Base-by-base conservation (phyloP, 495 filamentous ascomycete genomes). In the Zalerion maritima region DNA sequence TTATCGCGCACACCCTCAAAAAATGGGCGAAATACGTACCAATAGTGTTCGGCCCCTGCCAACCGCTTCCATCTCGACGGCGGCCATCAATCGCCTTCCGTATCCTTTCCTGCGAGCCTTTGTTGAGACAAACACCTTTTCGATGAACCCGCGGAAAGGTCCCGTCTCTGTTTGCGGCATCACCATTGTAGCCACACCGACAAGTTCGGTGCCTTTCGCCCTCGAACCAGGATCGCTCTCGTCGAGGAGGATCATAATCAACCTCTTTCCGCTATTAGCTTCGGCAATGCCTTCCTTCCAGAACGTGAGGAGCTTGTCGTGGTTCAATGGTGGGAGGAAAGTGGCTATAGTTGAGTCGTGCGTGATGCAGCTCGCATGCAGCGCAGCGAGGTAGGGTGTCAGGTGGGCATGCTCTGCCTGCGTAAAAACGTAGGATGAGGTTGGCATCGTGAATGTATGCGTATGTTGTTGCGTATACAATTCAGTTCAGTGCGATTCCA, bases 201-300 rank as follows among this genome's bases (percentile, higher is more conserved):
- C 47, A 4, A 57, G 32, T 16, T 58, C 49, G 9, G 46, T 32
- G 0, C 56, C 51, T 22, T 26, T 18, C 14, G 47, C 31, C 37
- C 47, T 46, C 22, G 33, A 38, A 2, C 35, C 38, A 5, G 41
- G 41, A 1, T 39, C 36, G 5, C 31, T 32, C 19, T 49, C 40
- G 31, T 49, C 45, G 6, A 51, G 28, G 6, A 55, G 37, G 13
- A 58, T 25, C 10, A 54, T 40, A 21, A 58, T 57, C 29, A 58
- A 25, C 9, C 53, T 46, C 4, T 36, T 37, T 32, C 41, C 49
- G 10, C 17, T 32, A 21, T 34, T 37, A 6, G 37, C 42, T 31
- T 58, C 55, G 11, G 45, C 47, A 27, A 58, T 52, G 9, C 49
- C 24, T 7, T 54, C 49, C 35, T 41, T 52, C 55, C 55, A 58